Evolutionary conservation across 805 yeast genomes (phyloP), one percentile per base, ranked within the genome.

Genomic region (Candida chauliodis): DNA sequence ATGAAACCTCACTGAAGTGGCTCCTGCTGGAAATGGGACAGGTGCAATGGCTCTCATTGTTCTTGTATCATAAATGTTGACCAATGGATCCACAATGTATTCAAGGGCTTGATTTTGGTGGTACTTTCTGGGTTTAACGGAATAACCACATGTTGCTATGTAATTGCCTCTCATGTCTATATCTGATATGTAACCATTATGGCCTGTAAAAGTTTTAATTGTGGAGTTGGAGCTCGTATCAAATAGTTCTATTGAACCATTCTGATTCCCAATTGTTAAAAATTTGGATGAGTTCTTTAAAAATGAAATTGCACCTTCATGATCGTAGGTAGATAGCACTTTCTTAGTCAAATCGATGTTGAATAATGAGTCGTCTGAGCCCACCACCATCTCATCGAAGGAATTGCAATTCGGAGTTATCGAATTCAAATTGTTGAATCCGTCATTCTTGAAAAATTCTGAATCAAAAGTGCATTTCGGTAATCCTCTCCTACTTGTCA

Each of bases 11-110:
- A 84, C 93, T 54, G 75, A 84, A 8, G 84, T 73, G 1, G 98
- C 96, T 9, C 97, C 97, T 0, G 89, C 82, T 1, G 93, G 89
- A 52, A 89, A 88, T 3, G 96, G 78, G 6, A 91, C 70, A 3
- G 97, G 96, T 0, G 95, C 69, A 39, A 81, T 59, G 2, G 89
- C 73, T 37, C 76, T 73, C 76, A 85, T 68, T 41, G 79, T 75
- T 44, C 95, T 73, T 21, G 87, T 57, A 57, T 93, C 98, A 56
- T 78, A 88, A 15, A 88, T 79, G 47, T 81, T 81, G 15, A 91
- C 89, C 44, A 91, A 71, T 0, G 95, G 91, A 53, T 93, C 98
- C 18, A 59, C 66, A 41, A 66, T 50, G 36, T 48, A 60, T 36
- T 60, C 67, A 29, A 44, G 70, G 14, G 73, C 59, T 34, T 43